Percentiles rank a stretch among this genome's conserved stretches.
Conservation (phyloP, 2,329 filamentous ascomycete genomes). For the Cladosporium sphaerospermum region DNA sequence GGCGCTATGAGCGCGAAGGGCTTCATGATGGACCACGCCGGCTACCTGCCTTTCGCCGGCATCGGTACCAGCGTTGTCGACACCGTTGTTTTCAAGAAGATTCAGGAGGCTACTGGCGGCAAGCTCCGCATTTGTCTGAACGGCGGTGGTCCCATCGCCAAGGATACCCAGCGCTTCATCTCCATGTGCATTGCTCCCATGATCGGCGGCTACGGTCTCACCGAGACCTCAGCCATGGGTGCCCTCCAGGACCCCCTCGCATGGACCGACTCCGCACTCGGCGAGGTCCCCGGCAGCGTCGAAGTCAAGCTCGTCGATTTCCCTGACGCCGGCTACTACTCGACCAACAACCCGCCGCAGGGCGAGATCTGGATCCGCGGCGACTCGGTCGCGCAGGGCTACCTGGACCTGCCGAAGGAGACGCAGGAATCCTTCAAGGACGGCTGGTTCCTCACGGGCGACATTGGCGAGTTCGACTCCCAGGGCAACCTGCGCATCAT, state of each 20-base stretch:
- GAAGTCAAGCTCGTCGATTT: conserved; percentile 92
- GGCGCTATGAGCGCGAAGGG: conserved; percentile 55
- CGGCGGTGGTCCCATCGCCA: conserved; percentile 83
- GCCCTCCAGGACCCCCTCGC: conserved; percentile 77
- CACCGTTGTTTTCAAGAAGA: conserved; percentile 79
- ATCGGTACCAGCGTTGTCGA: conserved; percentile 65
- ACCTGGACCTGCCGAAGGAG: conserved; percentile 82
- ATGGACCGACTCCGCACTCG: conserved; percentile 72
- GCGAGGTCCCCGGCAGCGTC: conserved; percentile 67
- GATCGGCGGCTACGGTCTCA: conserved; percentile 89
- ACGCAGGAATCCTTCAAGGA: conserved; percentile 67
- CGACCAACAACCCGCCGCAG: conserved; percentile 70
- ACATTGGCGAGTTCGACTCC: conserved; percentile 82
- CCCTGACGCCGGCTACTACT: conserved; percentile 77
- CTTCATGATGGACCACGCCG: conserved; percentile 48
- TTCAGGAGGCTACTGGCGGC: conserved; percentile 85
- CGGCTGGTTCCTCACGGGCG: conserved; percentile 95
- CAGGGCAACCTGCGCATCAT: conserved; percentile 80
- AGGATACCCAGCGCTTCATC: conserved; percentile 82
- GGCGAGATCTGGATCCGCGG: conserved; percentile 91
- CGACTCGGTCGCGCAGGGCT: conserved; percentile 64
- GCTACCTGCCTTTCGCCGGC: conserved; percentile 43
- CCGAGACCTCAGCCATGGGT: conserved; percentile 73
- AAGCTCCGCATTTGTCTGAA: conserved; percentile 86
- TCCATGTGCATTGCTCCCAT: conserved; percentile 90